phyloP scores from a whole-genome alignment of 2,329 filamentous ascomycete genomes.

The Coniochaeta hoffmannii region DNA sequence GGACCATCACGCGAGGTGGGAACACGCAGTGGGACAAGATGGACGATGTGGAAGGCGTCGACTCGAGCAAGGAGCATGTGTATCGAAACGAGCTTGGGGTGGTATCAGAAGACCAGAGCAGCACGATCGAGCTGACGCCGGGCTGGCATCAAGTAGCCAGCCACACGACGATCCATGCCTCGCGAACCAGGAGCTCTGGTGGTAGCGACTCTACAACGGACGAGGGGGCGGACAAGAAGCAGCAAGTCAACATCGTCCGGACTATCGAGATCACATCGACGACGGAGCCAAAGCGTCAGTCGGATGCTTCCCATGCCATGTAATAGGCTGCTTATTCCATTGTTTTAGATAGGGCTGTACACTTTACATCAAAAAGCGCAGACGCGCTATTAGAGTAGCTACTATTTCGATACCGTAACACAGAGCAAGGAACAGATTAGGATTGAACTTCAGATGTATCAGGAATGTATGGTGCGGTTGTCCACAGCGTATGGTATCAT shows the following conservation, averaged over 20 bases:
- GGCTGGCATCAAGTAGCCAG: slow-evolving; percentile 10
- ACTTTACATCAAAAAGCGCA: no score
- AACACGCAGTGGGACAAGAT: slow-evolving; percentile 20
- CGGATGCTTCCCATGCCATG: not conserved
- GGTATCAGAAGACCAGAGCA: slow-evolving; percentile 14
- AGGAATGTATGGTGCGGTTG: no score
- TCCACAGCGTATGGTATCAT: no score
- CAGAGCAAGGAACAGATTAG: no score
- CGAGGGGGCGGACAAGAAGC: not conserved
- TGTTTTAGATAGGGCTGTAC: no score
- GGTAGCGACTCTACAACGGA: not conserved
- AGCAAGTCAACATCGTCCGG: not conserved
- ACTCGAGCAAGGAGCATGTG: slow-evolving; percentile 1
- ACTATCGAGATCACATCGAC: not conserved
- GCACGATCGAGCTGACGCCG: slow-evolving; percentile 20
- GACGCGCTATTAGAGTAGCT: no score
- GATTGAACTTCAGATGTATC: no score
- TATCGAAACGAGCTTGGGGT: slow-evolving; percentile 1
- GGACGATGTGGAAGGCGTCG: slow-evolving; percentile 13
- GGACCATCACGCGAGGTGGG: slow-evolving; percentile 11
- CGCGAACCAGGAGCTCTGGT: not conserved
- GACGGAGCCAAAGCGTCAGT: not conserved
- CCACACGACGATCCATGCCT: slow-evolving; percentile 4
- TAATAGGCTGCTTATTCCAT: not conserved
- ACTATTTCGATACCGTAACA: no score